Conservation (phyloP, 129 eudicot species). For the Kitagawia praeruptora region DNA sequence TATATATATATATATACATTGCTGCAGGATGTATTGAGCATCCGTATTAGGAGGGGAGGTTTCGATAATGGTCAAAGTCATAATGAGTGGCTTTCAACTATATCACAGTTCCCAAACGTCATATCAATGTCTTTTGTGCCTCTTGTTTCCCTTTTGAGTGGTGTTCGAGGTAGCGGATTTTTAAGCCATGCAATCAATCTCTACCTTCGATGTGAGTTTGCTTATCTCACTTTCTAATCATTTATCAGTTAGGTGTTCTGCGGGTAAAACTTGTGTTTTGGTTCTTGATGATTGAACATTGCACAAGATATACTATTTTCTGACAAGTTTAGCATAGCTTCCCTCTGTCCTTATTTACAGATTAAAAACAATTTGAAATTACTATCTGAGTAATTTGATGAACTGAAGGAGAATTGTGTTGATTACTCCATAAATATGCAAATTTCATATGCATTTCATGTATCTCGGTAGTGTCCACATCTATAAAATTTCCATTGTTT, state of each 20-base stretch:
- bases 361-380: background rate
- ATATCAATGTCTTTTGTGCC: slow-evolving; percentile 93
- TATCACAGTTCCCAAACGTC: slow-evolving; percentile 81
- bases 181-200: slow-evolving; percentile 89
- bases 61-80: slow-evolving; percentile 74
- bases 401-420: background rate
- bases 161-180: slow-evolving; percentile 87
- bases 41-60: slow-evolving; percentile 80
- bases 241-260: background rate
- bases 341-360: background rate
- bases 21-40: slow-evolving; percentile 72
- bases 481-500: background rate
- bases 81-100: slow-evolving; percentile 80
- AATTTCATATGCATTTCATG: background rate
- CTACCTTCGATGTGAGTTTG: slow-evolving; percentile 82
- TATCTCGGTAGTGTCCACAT: background rate
- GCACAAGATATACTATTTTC: no score
- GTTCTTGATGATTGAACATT: background rate
- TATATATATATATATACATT: slow-evolving; percentile 8
- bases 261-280: background rate
- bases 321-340: background rate
- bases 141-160: slow-evolving; percentile 75
- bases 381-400: background rate
- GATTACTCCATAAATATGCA: background rate
- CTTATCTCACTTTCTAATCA: background rate